These are phyloP conservation scores for Porodaedalea pini DNA, from an alignment of 1,284 basidiomycete genomes.

Conservation along the genomic window DNA sequence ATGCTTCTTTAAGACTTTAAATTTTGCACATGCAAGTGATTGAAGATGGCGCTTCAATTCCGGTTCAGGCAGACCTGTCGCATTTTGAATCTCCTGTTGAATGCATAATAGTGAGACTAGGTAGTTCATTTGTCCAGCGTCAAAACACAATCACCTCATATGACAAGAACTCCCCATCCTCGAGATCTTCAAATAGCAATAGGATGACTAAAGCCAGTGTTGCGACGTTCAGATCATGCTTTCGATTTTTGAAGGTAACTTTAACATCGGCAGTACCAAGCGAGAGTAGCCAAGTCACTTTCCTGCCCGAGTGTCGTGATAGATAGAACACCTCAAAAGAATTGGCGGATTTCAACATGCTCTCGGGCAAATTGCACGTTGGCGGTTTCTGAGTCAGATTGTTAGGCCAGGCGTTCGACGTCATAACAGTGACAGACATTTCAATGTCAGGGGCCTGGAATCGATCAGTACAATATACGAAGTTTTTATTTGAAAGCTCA, in stretches of 20 bases:
- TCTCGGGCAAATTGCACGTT: constrained; percentile 64
- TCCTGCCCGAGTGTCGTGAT: constrained; percentile 82
- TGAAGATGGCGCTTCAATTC: constrained; percentile 93
- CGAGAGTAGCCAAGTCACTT: constrained; percentile 92
- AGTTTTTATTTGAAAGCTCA: constrained; percentile 31
- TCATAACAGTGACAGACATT: constrained; percentile 85
- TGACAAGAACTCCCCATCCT: constrained; percentile 65
- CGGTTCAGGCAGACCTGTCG: constrained; percentile 69
- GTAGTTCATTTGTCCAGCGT: too few relatives aligned
- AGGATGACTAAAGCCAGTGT: constrained; percentile 90
- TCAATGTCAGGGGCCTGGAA: constrained; percentile 68
- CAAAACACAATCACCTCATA: constrained; percentile 75
- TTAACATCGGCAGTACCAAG: constrained; percentile 90
- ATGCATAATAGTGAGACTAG: neutral
- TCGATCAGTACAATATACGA: constrained; percentile 10
- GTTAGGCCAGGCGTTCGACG: constrained; percentile 90
- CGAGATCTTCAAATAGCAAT: constrained; percentile 78
- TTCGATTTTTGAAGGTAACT: constrained; percentile 75
- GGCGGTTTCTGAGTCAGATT: constrained; percentile 54
- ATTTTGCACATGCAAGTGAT: constrained; percentile 96
- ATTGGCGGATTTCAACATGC: constrained; percentile 62
- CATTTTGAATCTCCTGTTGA: constrained; percentile 44
- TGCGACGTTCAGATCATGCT: constrained; percentile 90
- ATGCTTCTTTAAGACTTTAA: constrained; percentile 88
- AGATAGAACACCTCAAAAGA: constrained; percentile 92